Base-by-base conservation (phyloP, 805 yeast genomes). In the Teunomyces pallodes region DNA sequence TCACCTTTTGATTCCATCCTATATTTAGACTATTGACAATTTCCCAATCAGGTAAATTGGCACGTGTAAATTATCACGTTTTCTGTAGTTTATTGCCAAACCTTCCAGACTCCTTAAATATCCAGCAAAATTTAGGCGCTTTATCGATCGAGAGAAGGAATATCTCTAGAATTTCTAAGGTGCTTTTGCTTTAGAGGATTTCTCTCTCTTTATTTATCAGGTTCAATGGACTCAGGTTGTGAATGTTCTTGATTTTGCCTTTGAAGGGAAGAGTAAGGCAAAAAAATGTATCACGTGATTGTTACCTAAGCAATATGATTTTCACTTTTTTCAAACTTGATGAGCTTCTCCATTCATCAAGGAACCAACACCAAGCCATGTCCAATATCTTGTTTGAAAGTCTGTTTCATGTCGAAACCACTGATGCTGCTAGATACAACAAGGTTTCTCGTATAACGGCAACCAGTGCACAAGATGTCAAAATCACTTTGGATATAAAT, bases 361-460 rank as follows among this genome's bases (percentile, higher is more conserved):
- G 41, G 41, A 38, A 38, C n/a, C 14, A 38, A 24, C 16, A 20
- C 4, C 30, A 12, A 38, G 57, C 44, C 51, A 72, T 72, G 76
- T 70, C 76, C 66, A 86, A 62, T 46, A 86, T 92, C 32, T 79
- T 94, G 55, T 94, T 94, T 67, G 97, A 94, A 69, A 98, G 92
- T 70, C 84, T 91, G 63, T 94, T 92, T 74, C 82, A 82, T 53
- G 84, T 94, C 59, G 84, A 86, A 52, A 83, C 91, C 38, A 84
- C 88, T 43, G 98, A 92, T 64, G 70, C 85, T 30, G 96, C 89
- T 42, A 83, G 96, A 64, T 92, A 92, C 75, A 95, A 90, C 77
- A 89, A 87, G 63, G 97, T 92, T 13, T 76, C 89, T 17, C 87
- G 99, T 61, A 80, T 92, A 58, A 87, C 87, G 58, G 89, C 97